Evolutionary conservation across 2,329 filamentous ascomycete species (phyloP), one percentile per base, ranked within the genome.

Genomic region (Fusarium tanahbumbuense): DNA sequence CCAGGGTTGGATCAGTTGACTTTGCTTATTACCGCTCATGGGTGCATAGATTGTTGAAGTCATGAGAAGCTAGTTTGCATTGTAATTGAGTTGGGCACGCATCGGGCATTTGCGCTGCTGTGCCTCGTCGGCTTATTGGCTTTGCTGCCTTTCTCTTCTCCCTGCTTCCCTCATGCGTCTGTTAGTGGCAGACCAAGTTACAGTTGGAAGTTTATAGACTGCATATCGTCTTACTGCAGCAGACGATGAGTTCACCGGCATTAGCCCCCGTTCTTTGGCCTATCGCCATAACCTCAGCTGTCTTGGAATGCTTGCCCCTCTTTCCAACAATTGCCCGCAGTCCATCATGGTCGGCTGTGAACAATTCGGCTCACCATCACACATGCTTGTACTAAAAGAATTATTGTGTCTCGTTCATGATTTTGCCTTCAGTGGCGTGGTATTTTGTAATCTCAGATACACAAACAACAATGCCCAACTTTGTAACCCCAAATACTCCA

Each of bases 401-500:
- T 37, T 22, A 15, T 53, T 56, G 41, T 56, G 40, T 20, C 27
- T 71, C 30, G 27, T 57, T 68, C 50, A 25, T 56, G 63, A 71
- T 60, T 71, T 60, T 72, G 73, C 73, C 69, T 55, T 69, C 49
- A 56, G 61, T 63, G 73, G 66, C 66, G 50, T 75, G 65, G 65
- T 74, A 75, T 75, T 74, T 75, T 72, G 46, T 63, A 55, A 65
- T 54, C 60, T 67, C 61, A 71, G 58, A 71, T 71, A 70, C 40
- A 54, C 37, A 56, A 64, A 62, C 37, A 60, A 74, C 60, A 59
- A 65, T 60, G 61, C 56, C 70, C 50, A 71, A 66, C 50, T 62
- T 68, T 60, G 50, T 56, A 68, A 61, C 68, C 63, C 73, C 68
- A 60, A 55, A 72, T 73, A 75, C 73, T 75, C 73, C 73, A 63